Percentiles rank a stretch among this genome's conserved stretches.
phyloP scores from a whole-genome alignment of 1,284 basidiomycete genomes.

The Hemileia vastatrix region DNA sequence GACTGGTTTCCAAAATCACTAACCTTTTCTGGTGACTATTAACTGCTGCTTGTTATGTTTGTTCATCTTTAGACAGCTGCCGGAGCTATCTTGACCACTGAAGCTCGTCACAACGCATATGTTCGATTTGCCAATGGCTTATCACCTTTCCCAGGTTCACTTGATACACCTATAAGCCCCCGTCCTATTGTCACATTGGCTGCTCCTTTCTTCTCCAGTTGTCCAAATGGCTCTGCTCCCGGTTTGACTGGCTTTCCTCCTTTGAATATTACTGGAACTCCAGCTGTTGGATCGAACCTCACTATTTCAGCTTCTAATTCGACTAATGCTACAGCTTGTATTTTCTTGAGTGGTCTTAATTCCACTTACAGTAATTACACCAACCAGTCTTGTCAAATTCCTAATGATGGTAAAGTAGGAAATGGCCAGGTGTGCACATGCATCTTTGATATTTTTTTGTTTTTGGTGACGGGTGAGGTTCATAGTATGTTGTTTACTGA shows the following conservation, averaged over 20 bases:
- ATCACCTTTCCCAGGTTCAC: constrained; percentile 16
- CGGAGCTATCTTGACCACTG: constrained; percentile 44
- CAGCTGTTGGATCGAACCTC: background rate
- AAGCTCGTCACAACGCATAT: constrained; percentile 31
- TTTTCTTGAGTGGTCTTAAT: constrained; percentile 16
- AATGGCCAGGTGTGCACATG: constrained; percentile 1
- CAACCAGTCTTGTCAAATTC: constrained; percentile 5
- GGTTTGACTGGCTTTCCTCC: constrained; percentile 12
- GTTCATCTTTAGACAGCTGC: constrained; percentile 41
- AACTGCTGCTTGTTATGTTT: background rate
- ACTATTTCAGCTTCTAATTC: background rate
- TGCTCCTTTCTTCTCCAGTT: constrained; percentile 8
- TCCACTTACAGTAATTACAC: background rate
- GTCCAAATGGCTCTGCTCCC: constrained; percentile 9
- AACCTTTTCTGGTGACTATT: background rate
- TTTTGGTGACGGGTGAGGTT: background rate
- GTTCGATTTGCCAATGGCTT: constrained; percentile 14
- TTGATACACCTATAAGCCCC: constrained; percentile 15
- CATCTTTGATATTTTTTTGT: background rate
- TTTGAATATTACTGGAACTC: constrained; percentile 7
- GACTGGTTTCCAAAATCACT: background rate
- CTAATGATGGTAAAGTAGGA: constrained; percentile 11
- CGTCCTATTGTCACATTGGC: constrained; percentile 9
- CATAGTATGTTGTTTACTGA: background rate
- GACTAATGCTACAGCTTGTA: constrained; percentile 1